These are phyloP conservation scores for Saccharomyces pastorianus DNA, from an alignment of 1,139 yeast genomes.

Conservation along the genomic window DNA sequence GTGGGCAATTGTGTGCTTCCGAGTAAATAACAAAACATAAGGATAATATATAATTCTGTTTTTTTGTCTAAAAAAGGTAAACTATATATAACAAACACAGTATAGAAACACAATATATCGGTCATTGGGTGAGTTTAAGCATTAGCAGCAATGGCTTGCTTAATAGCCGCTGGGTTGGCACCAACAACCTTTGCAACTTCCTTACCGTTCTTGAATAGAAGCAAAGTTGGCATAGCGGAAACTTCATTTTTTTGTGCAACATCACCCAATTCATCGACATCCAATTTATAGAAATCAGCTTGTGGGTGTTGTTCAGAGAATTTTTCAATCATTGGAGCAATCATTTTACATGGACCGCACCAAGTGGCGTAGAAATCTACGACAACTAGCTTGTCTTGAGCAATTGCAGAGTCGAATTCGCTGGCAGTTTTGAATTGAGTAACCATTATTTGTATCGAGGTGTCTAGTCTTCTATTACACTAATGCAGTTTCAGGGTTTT, in stretches of 20 bases:
- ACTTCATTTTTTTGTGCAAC: slow-evolving; percentile 69
- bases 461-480: background rate
- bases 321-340: slow-evolving; percentile 83
- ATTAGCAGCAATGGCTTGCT: slow-evolving; percentile 54
- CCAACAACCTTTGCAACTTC: slow-evolving; percentile 71
- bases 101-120: background rate
- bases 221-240: slow-evolving; percentile 83
- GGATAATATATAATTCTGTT: background rate
- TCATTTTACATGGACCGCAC: slow-evolving; percentile 97
- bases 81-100: background rate
- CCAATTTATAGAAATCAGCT: slow-evolving; percentile 74
- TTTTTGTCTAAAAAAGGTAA: background rate
- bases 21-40: background rate
- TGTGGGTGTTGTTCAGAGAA: slow-evolving; percentile 48
- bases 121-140: slow-evolving; percentile 32
- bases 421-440: slow-evolving; percentile 40
- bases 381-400: slow-evolving; percentile 60
- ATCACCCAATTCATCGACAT: slow-evolving; percentile 69
- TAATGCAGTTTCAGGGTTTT: background rate
- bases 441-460: slow-evolving; percentile 33
- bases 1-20: background rate
- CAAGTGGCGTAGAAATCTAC: slow-evolving; percentile 92
- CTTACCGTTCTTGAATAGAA: slow-evolving; percentile 70
- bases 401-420: slow-evolving; percentile 57
- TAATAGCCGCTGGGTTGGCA: slow-evolving; percentile 77